Evolutionary conservation across 1,284 basidiomycete species (phyloP).

Genomic region (Sphaerobolus stellatus): DNA sequence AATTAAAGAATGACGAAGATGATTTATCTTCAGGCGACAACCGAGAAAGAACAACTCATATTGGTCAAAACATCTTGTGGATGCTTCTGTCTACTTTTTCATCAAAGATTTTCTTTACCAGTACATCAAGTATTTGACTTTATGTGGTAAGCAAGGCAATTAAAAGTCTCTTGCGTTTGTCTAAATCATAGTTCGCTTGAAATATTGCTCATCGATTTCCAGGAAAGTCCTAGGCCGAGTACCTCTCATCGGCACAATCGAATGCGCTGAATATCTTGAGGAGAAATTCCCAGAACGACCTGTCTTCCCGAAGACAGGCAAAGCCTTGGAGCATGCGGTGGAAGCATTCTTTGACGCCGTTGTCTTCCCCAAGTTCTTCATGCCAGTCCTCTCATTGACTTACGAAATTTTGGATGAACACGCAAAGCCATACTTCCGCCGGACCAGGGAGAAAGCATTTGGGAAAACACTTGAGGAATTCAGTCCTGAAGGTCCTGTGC

Average conservation of each 20-base stretch:
- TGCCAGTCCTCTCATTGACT: not conserved
- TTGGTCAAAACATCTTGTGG: too few relatives aligned
- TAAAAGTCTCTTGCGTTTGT: too few relatives aligned
- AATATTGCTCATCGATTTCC: too few relatives aligned
- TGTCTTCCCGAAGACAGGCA: constrained; percentile 6
- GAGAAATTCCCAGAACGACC: constrained; percentile 5
- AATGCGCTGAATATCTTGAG: constrained; percentile 34
- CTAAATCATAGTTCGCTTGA: too few relatives aligned
- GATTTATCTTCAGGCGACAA: too few relatives aligned
- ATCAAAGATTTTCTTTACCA: too few relatives aligned
- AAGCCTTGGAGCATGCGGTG: constrained; percentile 2
- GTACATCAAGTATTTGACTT: too few relatives aligned
- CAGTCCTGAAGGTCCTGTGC: constrained; percentile 27
- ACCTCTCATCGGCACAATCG: constrained; percentile 37
- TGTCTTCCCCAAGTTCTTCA: not conserved
- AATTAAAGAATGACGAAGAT: too few relatives aligned
- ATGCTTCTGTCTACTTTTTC: too few relatives aligned
- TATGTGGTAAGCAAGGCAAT: too few relatives aligned
- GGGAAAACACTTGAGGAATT: constrained; percentile 35
- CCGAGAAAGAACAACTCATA: too few relatives aligned
- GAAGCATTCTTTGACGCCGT: not conserved
- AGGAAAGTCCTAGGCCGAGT: constrained; percentile 5
- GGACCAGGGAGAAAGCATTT: constrained; percentile 13
- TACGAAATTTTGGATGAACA: not conserved
- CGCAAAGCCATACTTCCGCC: not conserved